Evolutionary conservation across 306 rosid species (phyloP), one percentile per base, ranked within the genome.

Genomic region (Prosopis cineraria): DNA sequence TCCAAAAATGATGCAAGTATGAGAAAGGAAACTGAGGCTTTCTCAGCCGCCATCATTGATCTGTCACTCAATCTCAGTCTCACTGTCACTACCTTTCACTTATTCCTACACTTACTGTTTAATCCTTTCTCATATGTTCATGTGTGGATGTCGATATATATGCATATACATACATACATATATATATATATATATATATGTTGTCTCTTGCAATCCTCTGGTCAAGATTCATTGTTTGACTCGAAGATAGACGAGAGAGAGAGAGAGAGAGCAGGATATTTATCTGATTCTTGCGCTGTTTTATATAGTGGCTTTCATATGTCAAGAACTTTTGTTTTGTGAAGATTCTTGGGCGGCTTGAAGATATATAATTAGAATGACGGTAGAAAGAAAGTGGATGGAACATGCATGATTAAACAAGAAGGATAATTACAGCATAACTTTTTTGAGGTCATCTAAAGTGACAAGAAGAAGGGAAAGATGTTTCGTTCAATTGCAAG

Each of bases 21-120:
- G 59, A 80, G 80, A 84, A 84, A 58, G 82, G 80, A 84, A 84
- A 80, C 59, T 65, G 25, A 37, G 76, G 37, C 56, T 70, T 4
- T 52, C 2, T 20, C 48, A 39, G 77, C 79, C 74, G 73, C 82
- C 82, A 76, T 72, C 76, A 71, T 76, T 84, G 78, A 83, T 70
- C 67, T 62, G 84, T 71, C 87, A 37, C 44, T 53, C 39, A 37
- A 5, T 45, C 36, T 3, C 58, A 62, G 13, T n/a, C 25, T 52
- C 33, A 74, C 2, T 47, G 24, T 16, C 56, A 48, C 56, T 10
- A 48, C 8, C 40, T 37, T 8, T 2, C n/a, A 7, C 25, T 10
- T 3, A 11, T 2, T 43, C 14, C 47, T 7, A 11, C 10, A 13
- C 44, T 10, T 7, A 8, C 44, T 40, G 44, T 40, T 40, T 40